Evolutionary conservation across 2,329 filamentous ascomycete species (phyloP).

Genomic region (Xylogone sp.): DNA sequence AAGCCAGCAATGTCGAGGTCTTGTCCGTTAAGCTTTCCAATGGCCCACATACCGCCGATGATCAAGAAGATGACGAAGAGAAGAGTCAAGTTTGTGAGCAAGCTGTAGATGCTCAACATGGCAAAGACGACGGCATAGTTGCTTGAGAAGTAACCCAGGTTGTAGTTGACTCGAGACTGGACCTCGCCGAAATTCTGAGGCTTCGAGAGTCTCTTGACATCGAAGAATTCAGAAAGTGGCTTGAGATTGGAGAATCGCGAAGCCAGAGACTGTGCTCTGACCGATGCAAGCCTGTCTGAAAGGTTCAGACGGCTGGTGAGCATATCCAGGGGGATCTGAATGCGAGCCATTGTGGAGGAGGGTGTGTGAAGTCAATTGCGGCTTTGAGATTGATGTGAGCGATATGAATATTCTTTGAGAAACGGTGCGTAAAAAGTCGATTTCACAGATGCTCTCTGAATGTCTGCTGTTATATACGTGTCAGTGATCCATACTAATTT

Average conservation of each 20-base stretch:
- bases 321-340: constrained; percentile 89
- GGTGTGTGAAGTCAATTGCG: not conserved
- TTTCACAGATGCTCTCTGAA: no score
- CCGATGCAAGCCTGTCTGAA: constrained; percentile 75
- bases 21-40: constrained; percentile 82
- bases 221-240: constrained; percentile 89
- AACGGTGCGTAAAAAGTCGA: not conserved
- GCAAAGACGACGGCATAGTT: constrained; percentile 94
- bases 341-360: constrained; percentile 66
- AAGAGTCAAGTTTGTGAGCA: constrained; percentile 81
- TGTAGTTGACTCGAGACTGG: constrained; percentile 94
- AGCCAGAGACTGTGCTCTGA: constrained; percentile 74
- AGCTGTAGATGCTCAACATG: constrained; percentile 93
- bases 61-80: constrained; percentile 92
- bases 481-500: not conserved
- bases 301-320: constrained; percentile 89
- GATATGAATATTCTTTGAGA: not conserved
- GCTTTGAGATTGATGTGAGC: not conserved
- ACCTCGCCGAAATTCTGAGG: constrained; percentile 86
- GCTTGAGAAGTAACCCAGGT: constrained; percentile 94
- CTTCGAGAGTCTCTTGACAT: constrained; percentile 93
- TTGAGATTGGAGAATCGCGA: constrained; percentile 89
- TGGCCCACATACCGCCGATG: constrained; percentile 81
- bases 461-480: no score
- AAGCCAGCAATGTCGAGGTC: constrained; percentile 84